Evolutionary conservation across 495 filamentous ascomycete genomes (phyloP), one percentile per base, ranked within the genome.

Genomic region (Filosporella fistucella): DNA sequence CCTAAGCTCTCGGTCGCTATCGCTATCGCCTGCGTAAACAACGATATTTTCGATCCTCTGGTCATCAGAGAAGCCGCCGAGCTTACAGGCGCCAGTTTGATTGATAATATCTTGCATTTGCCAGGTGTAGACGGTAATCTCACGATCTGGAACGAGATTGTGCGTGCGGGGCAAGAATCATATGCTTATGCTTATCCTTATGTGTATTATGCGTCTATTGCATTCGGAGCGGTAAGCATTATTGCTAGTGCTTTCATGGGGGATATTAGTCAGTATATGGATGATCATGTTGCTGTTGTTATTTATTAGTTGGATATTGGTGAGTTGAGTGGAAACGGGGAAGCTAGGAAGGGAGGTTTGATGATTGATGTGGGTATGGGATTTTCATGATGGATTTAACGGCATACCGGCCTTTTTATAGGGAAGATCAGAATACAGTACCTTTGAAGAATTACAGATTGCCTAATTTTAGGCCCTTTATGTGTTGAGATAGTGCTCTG

Each of bases 131-230:
- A 62, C 26, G 73, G 72, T 5, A 76, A 74, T 32, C 68, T 71
- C 30, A 65, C 63, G 1, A 73, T 69, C 3, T 82, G 76, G 57
- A 62, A 72, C 11, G 66, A 68, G 26, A 71, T 86, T 23, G 75
- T 86, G 0, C 55, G 42, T 4, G 82, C 82, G 0, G 82, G 83
- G 0, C 76, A 81, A 62, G 40, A 75, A 41, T 78, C 81, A 1
- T 88, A 69, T 58, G 67, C 80, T 0, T 72, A 78, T 48, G 73
- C 70, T 22, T 88, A 86, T 54, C 78, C 77, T 34, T 84, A 68
- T 58, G 81, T 84, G 7, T 88, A 85, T 59, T 77, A 81, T 60
- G 72, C 70, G 42, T 82, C 77, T 54, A 80, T 86, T 59, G 82
- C 72, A 2, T 88, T 88, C 57, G 84, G 84, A 0, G 69, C 23